Conservation (phyloP, 208 protist species). For the Zelonia costaricensis region DNA sequence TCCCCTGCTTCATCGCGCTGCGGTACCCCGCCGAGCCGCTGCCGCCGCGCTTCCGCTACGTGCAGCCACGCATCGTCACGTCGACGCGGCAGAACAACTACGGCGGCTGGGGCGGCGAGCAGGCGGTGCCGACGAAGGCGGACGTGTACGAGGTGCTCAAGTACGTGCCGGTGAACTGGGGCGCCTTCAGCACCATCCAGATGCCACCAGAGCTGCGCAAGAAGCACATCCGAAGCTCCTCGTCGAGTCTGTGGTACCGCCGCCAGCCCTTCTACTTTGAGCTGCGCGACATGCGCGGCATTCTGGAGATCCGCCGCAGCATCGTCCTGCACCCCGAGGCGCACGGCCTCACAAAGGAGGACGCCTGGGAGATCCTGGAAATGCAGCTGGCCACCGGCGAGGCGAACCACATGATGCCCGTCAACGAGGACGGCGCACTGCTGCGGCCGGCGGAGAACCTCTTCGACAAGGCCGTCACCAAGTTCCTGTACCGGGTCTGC, state of each 20-base stretch:
- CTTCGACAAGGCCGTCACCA: constrained; percentile 36
- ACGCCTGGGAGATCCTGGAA: constrained; percentile 60
- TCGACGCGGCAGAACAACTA: constrained; percentile 57
- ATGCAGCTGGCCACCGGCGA: constrained; percentile 54
- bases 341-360: constrained; percentile 65
- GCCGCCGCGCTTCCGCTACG: constrained; percentile 46
- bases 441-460: constrained; percentile 18
- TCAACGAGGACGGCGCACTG: constrained; percentile 40
- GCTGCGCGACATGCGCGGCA: constrained; percentile 67
- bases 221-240: constrained; percentile 64
- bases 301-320: constrained; percentile 75
- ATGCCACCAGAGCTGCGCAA: constrained; percentile 58
- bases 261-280: constrained; percentile 89
- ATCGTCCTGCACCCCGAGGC: constrained; percentile 77
- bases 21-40: constrained; percentile 26
- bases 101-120: constrained; percentile 63
- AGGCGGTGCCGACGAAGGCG: constrained; percentile 55
- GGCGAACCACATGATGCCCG: constrained; percentile 62
- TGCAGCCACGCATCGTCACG: constrained; percentile 24
- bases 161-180: constrained; percentile 87
- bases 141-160: constrained; percentile 84
- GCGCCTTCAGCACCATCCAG: constrained; percentile 58
- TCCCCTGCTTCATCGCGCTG: constrained; percentile 33
- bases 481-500: constrained; percentile 75
- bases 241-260: constrained; percentile 71